Evolutionary conservation across 129 eudicot species (phyloP), one percentile per base, ranked within the genome.

Genomic region (Artemisia argyi): DNA sequence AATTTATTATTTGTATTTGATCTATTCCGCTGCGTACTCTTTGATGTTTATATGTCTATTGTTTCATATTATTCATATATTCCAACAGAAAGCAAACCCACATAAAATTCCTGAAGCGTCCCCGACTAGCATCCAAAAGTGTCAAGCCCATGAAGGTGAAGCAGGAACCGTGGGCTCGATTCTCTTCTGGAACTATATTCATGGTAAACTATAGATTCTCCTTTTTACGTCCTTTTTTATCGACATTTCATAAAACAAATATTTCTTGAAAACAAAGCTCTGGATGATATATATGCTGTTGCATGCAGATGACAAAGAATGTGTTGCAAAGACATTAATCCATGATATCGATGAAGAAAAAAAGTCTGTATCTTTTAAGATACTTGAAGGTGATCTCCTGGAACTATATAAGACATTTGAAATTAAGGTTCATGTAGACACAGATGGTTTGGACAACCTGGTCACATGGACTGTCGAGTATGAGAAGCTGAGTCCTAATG

Each of bases 401-500:
- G 81, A 77, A 16, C 64, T 62, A n/a, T 77, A 62, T 19, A 77
- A 70, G 72, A 28, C 62, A 58, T 53, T 77, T 26, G 71, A 64
- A 48, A 13, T 62, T 7, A 71, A 63, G 26, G 59, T 69, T 35
- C 81, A 77, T 54, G 76, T 71, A 5, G 81, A 71, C 57, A 52
- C 35, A 8, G 30, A 70, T 55, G 81, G 76, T 55, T 6, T 15
- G 47, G 22, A 62, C 59, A 16, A 69, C 50, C 56, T 77, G 5
- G 81, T 77, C 16, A 77, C 76, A 44, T 77, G 81, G 81, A 77
- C 76, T 2, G 59, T 69, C 44, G 76, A 77, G 39, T 77, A 77
- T 52, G 76, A 77, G 71, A 77, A 77, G 50, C 20, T 52, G 39
- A 39, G 2, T 17, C 79, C 67, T n/a, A 1, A 75, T 46, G 79